These are phyloP conservation scores for Barnettozyma wickerhamii DNA, from an alignment of 805 yeast genomes.

Conservation along the genomic window DNA sequence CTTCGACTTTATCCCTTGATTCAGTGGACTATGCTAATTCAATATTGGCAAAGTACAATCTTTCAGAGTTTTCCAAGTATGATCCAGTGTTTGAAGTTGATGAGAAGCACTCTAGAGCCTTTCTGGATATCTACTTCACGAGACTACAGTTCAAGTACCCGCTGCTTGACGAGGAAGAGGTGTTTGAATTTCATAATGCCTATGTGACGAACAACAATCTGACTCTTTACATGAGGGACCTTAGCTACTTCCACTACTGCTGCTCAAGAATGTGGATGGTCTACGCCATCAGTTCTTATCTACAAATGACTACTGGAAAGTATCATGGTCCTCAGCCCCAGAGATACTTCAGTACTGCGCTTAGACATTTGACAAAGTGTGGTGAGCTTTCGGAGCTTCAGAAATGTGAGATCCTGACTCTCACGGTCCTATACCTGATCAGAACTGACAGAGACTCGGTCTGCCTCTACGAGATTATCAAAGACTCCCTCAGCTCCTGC, in stretches of 20 bases:
- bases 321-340: conserved; percentile 52
- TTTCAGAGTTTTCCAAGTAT: conserved; percentile 39
- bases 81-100: conserved; percentile 53
- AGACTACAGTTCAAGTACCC: conserved; percentile 56
- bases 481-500: conserved; percentile 48
- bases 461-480: conserved; percentile 47
- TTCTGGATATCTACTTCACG: conserved; percentile 52
- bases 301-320: conserved; percentile 52
- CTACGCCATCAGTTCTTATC: conserved; percentile 46
- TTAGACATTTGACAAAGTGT: conserved; percentile 49
- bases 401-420: conserved; percentile 47
- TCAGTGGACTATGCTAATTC: conserved; percentile 36
- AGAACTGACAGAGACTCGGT: conserved; percentile 59
- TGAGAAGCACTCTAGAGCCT: conserved; percentile 42
- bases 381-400: conserved; percentile 35
- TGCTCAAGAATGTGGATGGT: conserved; percentile 56
- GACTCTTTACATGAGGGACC: conserved; percentile 32
- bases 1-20: conserved; percentile 24
- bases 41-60: conserved; percentile 42
- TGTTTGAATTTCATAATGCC: conserved; percentile 45
- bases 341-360: conserved; percentile 54
- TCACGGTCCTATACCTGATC: conserved; percentile 50
- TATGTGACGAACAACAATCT: conserved; percentile 35
- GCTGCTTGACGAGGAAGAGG: conserved; percentile 46
- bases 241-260: conserved; percentile 44